Evolutionary conservation across 192 early-diverging fungal species (phyloP).

Genomic region (Entomortierella lignicola): DNA sequence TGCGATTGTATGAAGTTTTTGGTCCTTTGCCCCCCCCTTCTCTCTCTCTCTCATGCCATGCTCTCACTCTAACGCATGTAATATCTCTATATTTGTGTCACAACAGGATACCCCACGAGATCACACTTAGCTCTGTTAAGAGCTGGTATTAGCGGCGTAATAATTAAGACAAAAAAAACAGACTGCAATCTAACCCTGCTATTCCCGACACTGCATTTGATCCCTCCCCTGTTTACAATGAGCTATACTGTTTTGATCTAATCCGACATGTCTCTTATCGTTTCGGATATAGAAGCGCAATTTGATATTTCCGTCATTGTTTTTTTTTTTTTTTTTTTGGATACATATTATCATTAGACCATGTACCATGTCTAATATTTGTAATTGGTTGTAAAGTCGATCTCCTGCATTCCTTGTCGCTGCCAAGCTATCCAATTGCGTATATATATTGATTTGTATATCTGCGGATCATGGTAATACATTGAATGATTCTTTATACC

Average conservation of each 20-base stretch:
- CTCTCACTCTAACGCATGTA: not conserved
- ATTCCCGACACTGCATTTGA: not conserved
- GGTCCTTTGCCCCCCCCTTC: not conserved
- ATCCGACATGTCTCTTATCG: not conserved
- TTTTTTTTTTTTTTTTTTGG: not conserved
- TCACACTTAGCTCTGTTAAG: not conserved
- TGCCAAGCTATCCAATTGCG: not conserved
- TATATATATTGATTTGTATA: too few relatives aligned
- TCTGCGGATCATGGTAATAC: too few relatives aligned
- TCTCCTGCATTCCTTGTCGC: not conserved
- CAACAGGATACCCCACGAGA: not conserved
- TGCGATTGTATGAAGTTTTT: constrained; percentile 1
- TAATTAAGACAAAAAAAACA: not conserved
- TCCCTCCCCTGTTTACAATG: not conserved
- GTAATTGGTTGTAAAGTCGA: not conserved
- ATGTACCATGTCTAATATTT: not conserved
- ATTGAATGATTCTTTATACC: not conserved
- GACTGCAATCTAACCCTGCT: not conserved
- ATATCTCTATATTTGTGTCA: not conserved
- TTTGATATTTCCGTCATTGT: not conserved
- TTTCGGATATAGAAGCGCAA: too few relatives aligned
- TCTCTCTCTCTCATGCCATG: too few relatives aligned
- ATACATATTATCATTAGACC: too few relatives aligned
- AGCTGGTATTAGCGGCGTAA: too few relatives aligned
- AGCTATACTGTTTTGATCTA: not conserved